Evolutionary conservation across 495 filamentous ascomycete genomes (phyloP).

Genomic region (Aspergillus baeticus): DNA sequence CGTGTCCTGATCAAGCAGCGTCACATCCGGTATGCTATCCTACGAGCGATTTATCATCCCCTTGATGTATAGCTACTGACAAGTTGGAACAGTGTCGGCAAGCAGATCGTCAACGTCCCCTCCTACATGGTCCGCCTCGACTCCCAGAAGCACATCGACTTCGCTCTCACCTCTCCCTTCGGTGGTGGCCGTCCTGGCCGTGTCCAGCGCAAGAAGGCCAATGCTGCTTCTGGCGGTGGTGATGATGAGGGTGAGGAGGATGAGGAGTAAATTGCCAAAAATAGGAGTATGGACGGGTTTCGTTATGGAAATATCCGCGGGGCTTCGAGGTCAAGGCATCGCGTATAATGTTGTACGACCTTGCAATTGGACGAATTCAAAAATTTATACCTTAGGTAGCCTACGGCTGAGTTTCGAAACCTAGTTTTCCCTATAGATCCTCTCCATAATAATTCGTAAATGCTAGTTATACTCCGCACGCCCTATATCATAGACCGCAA

Average conservation of each 20-base stretch:
- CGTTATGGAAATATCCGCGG: conserved; percentile 39
- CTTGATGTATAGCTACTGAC: neutral
- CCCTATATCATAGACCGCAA: conserved; percentile 16
- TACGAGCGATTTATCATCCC: neutral
- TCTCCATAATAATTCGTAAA: neutral
- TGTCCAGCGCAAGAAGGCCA: conserved; percentile 98
- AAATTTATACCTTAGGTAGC: conserved; percentile 28
- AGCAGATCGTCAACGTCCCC: conserved; percentile 99
- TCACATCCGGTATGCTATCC: conserved; percentile 74
- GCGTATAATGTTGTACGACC: conserved; percentile 47
- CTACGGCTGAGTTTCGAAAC: conserved; percentile 37
- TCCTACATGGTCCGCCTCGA: conserved; percentile 99
- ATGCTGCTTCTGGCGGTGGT: conserved; percentile 87
- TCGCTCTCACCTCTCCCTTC: conserved; percentile 93
- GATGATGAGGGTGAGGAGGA: conserved; percentile 88
- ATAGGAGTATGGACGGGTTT: conserved; percentile 44
- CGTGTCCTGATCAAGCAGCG: conserved; percentile 98
- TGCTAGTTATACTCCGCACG: neutral
- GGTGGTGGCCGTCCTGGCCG: conserved; percentile 95
- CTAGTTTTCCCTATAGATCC: conserved; percentile 17
- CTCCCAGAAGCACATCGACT: conserved; percentile 99
- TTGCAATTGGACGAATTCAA: conserved; percentile 41
- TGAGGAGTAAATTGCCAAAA: conserved; percentile 61
- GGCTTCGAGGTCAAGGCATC: conserved; percentile 43
- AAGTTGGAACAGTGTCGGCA: conserved; percentile 64